Conservation (phyloP, 305 asterid genomes). For the Fraxinus latifolia region DNA sequence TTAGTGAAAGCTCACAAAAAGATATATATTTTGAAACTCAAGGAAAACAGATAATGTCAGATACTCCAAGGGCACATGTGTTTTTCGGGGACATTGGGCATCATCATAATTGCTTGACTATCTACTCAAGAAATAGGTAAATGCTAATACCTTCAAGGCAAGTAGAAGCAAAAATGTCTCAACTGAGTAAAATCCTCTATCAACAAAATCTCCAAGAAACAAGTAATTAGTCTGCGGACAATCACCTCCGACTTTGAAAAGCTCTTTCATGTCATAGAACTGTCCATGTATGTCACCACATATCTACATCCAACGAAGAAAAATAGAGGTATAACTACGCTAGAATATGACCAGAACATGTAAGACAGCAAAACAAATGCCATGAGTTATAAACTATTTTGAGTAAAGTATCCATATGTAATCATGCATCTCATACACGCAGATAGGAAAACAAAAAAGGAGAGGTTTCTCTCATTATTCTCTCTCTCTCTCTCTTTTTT, state of each 20-base stretch:
- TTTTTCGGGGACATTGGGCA: neutral
- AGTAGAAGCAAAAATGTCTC: conserved; percentile 95
- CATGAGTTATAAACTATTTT: neutral
- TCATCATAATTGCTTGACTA: neutral
- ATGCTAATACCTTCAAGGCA: conserved; percentile 74
- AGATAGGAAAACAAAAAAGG: neutral
- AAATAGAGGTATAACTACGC: conserved; percentile 3
- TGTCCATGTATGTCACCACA: conserved; percentile 99
- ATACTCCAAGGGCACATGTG: conserved; percentile 3
- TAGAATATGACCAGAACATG: conserved; percentile 15
- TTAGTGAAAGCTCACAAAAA: conserved; percentile 25
- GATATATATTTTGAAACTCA: neutral
- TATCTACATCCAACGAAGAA: conserved; percentile 48
- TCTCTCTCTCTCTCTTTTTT: neutral
- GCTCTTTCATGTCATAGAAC: conserved; percentile 97
- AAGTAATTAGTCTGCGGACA: conserved; percentile 91
- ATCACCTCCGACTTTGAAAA: conserved; percentile 94
- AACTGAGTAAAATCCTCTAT: conserved; percentile 93
- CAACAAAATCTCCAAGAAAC: conserved; percentile 98
- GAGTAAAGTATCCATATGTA: neutral
- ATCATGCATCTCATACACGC: neutral
- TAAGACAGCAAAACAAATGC: neutral
- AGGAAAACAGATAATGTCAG: conserved; percentile 13
- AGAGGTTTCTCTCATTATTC: neutral
- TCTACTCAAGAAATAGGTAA: conserved; percentile 20